phyloP scores from a whole-genome alignment of 768 basidiomycete genomes.

The Trametes cinnabarina region DNA sequence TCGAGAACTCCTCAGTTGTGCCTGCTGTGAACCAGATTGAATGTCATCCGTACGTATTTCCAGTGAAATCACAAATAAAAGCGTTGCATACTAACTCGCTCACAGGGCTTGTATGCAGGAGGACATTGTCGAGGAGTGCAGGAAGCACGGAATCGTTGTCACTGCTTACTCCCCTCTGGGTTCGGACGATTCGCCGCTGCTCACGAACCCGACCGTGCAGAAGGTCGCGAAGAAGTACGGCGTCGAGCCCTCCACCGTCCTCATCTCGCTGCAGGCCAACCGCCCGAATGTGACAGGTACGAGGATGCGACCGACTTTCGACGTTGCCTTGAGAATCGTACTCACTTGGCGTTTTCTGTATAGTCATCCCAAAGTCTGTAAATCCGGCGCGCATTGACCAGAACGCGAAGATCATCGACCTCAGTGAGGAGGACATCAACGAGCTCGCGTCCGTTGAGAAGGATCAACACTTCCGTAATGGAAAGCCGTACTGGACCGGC shows the following conservation, averaged over 20 bases:
- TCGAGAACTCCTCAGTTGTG: slow-evolving; percentile 51
- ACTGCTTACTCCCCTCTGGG: slow-evolving; percentile 83
- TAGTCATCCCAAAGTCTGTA: slow-evolving; percentile 77
- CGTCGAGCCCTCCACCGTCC: slow-evolving; percentile 60
- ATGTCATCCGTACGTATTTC: slow-evolving; percentile 58
- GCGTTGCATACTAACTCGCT: not conserved
- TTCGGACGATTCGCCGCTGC: slow-evolving; percentile 65
- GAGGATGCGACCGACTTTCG: too few species aligned
- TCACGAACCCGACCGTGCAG: slow-evolving; percentile 55
- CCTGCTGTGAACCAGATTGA: slow-evolving; percentile 84
- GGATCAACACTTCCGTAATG: slow-evolving; percentile 60
- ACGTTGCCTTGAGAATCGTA: slow-evolving; percentile 21
- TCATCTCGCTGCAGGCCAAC: slow-evolving; percentile 75
- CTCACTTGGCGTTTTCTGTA: slow-evolving; percentile 10
- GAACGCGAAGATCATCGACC: slow-evolving; percentile 60
- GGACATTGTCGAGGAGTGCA: slow-evolving; percentile 62
- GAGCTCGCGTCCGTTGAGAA: slow-evolving; percentile 61
- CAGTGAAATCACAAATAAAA: not conserved
- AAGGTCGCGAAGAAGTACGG: slow-evolving; percentile 61
- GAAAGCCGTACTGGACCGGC: slow-evolving; percentile 62
- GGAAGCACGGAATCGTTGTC: slow-evolving; percentile 60
- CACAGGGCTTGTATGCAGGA: slow-evolving; percentile 60
- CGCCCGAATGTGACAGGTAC: slow-evolving; percentile 52
- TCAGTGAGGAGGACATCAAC: slow-evolving; percentile 58
- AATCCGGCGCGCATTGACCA: slow-evolving; percentile 62